Conservation (phyloP, 2,329 filamentous ascomycete species). For the Nigrograna mackinnonii region DNA sequence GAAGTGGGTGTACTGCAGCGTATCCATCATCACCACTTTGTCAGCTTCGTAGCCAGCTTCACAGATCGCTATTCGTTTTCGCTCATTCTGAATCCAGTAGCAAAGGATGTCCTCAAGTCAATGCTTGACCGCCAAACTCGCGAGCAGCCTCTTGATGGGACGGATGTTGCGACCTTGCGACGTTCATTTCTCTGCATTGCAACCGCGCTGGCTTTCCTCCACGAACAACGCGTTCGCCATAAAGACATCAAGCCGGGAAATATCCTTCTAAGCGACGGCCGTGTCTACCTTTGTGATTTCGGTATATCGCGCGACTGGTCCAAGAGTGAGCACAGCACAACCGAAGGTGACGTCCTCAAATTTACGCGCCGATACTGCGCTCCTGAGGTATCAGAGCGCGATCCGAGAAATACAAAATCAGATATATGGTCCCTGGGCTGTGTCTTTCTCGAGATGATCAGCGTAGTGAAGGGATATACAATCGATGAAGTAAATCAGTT, state of each 20-base stretch:
- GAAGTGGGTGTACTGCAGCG: slow-evolving; percentile 16
- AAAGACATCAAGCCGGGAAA: slow-evolving; percentile 34
- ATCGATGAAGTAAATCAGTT: slow-evolving; percentile 16
- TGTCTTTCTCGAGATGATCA: slow-evolving; percentile 21
- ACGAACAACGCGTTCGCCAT: slow-evolving; percentile 15
- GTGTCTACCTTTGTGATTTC: slow-evolving; percentile 25
- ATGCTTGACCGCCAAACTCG: slow-evolving; percentile 21
- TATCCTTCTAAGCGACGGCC: slow-evolving; percentile 18
- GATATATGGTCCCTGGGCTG: slow-evolving; percentile 28
- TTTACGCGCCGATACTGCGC: slow-evolving; percentile 21
- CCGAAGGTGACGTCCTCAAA: slow-evolving; percentile 7
- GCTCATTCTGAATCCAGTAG: slow-evolving; percentile 21
- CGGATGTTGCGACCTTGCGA: slow-evolving; percentile 2
- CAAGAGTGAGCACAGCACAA: slow-evolving; percentile 13
- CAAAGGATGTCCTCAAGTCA: slow-evolving; percentile 20
- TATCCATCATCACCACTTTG: slow-evolving; percentile 16
- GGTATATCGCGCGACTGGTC: slow-evolving; percentile 5
- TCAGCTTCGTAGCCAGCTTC: slow-evolving; percentile 17
- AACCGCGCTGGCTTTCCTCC: slow-evolving; percentile 2
- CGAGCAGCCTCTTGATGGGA: slow-evolving; percentile 8
- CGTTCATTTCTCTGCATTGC: slow-evolving; percentile 5
- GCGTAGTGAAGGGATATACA: slow-evolving; percentile 13
- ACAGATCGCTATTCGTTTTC: slow-evolving; percentile 18
- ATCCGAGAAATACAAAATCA: slow-evolving; percentile 14
- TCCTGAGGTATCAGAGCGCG: slow-evolving; percentile 18